Conservation (phyloP, 1,139 yeast genomes). For the Yamadazyma triangularis region DNA sequence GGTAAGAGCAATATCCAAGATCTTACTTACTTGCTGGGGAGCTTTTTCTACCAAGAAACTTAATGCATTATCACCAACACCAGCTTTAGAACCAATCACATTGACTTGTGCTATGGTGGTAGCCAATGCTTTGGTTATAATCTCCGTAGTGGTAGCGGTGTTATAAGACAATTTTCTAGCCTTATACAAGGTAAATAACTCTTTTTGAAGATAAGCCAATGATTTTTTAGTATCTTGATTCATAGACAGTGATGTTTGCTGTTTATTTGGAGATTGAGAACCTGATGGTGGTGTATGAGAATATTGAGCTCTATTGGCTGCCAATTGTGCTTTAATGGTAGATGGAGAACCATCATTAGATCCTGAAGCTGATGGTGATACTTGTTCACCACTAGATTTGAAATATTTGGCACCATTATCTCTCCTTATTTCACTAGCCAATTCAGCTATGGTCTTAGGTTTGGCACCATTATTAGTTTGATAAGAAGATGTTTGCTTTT, state of each 20-base stretch:
- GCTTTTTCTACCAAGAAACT: conserved; percentile 80
- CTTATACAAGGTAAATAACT: conserved; percentile 62
- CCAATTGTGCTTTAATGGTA: conserved; percentile 48
- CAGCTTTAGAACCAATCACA: conserved; percentile 81
- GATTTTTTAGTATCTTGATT: conserved; percentile 61
- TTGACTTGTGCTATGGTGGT: conserved; percentile 89
- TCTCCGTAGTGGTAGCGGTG: conserved; percentile 70
- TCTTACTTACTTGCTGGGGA: conserved; percentile 80
- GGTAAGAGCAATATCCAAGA: conserved; percentile 77
- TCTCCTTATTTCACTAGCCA: conserved; percentile 51
- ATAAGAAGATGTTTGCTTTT: conserved; percentile 12
- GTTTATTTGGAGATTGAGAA: conserved; percentile 13
- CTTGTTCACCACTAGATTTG: conserved; percentile 19
- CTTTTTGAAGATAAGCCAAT: conserved; percentile 65
- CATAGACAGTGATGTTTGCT: conserved; percentile 27
- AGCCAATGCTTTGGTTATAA: conserved; percentile 87
- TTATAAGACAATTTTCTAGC: conserved; percentile 63
- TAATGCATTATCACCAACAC: conserved; percentile 76
- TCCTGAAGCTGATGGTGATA: conserved; percentile 2
- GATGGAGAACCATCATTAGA: conserved; percentile 9
- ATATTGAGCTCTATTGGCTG: conserved; percentile 42
- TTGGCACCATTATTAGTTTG: conserved; percentile 22
- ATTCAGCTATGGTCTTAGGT: conserved; percentile 51
- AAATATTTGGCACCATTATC: conserved; percentile 35
- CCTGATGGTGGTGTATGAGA: conserved; percentile 14